Evolutionary conservation across 345 rosid species (phyloP).

Genomic region (Psidium friedrichsthalianum): DNA sequence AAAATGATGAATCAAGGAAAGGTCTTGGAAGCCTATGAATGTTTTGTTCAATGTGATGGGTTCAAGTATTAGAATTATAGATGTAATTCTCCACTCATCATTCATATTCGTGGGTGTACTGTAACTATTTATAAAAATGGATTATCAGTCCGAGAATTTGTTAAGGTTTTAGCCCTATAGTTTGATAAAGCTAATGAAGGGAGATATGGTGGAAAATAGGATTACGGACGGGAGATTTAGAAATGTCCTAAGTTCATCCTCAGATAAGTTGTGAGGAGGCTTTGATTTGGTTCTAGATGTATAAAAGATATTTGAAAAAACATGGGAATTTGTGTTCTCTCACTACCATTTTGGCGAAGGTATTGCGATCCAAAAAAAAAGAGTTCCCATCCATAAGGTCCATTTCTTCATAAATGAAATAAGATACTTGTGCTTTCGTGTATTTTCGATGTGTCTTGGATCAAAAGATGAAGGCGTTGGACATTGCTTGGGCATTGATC

Average conservation of each 20-base stretch:
- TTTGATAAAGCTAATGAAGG: constrained; percentile 38
- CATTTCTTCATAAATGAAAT: constrained; percentile 85
- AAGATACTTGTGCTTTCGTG: constrained; percentile 89
- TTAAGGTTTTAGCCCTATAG: constrained; percentile 69
- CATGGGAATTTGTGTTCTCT: constrained; percentile 45
- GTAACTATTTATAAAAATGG: neutral
- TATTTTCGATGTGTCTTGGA: constrained; percentile 82
- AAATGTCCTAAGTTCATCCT: constrained; percentile 32
- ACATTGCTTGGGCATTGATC: constrained; percentile 77
- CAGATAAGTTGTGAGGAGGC: constrained; percentile 49
- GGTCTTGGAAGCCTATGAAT: no score
- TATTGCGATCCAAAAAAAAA: constrained; percentile 34
- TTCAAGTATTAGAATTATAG: no score
- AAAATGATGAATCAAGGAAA: no score
- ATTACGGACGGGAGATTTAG: constrained; percentile 19
- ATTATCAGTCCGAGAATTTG: constrained; percentile 1
- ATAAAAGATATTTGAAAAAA: constrained; percentile 30
- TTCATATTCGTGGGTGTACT: neutral
- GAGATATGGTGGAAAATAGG: constrained; percentile 24
- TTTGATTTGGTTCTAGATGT: constrained; percentile 46
- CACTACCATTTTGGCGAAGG: constrained; percentile 19
- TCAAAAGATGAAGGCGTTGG: constrained; percentile 69
- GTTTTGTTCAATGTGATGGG: no score
- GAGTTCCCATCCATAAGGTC: constrained; percentile 78
- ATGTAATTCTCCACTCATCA: no score